A percentile compares a stretch with the other conserved stretches of the same genome.
Evolutionary conservation across 192 early-diverging fungal species (phyloP).

Genomic region (Coemansia sp.): DNA sequence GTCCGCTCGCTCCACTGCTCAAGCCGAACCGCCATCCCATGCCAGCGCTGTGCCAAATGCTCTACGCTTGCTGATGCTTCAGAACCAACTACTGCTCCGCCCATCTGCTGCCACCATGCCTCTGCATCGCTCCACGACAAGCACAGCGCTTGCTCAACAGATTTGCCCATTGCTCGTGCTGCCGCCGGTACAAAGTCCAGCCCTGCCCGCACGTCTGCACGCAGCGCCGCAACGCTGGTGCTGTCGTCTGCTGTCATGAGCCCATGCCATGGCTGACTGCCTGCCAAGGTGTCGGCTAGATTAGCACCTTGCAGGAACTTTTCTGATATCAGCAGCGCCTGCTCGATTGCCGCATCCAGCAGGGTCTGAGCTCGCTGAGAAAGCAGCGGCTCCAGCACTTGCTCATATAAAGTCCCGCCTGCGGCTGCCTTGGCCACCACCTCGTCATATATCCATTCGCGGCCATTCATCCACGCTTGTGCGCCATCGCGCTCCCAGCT

Average conservation of each 20-base stretch:
- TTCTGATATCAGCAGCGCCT: constrained; percentile 14
- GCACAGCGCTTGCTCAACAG: constrained; percentile 12
- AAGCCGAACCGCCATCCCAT: constrained; percentile 9
- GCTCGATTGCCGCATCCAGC: constrained; percentile 14
- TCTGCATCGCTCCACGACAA: constrained; percentile 29
- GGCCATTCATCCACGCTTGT: constrained; percentile 16
- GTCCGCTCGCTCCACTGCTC: constrained; percentile 16
- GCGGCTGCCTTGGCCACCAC: constrained; percentile 8
- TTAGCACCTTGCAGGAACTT: constrained; percentile 14
- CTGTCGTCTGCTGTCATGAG: constrained; percentile 2
- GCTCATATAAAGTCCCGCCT: constrained; percentile 7
- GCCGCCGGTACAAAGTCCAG: constrained; percentile 22
- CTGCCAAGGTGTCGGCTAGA: constrained; percentile 14
- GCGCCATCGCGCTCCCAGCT: constrained; percentile 11
- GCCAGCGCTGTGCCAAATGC: constrained; percentile 32
- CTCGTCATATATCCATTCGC: constrained; percentile 11
- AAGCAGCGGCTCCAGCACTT: constrained; percentile 35
- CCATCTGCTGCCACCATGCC: constrained; percentile 49
- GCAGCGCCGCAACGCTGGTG: constrained; percentile 4
- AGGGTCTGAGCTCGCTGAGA: constrained; percentile 14
- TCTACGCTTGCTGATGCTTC: constrained; percentile 21
- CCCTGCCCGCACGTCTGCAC: constrained; percentile 7
- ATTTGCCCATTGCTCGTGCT: constrained; percentile 8
- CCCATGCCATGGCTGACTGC: constrained; percentile 34
- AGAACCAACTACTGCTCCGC: constrained; percentile 19